Evolutionary conservation across 2,329 filamentous ascomycete species (phyloP), one percentile per base, ranked within the genome.

Genomic region (Stemphylium vesicarium): DNA sequence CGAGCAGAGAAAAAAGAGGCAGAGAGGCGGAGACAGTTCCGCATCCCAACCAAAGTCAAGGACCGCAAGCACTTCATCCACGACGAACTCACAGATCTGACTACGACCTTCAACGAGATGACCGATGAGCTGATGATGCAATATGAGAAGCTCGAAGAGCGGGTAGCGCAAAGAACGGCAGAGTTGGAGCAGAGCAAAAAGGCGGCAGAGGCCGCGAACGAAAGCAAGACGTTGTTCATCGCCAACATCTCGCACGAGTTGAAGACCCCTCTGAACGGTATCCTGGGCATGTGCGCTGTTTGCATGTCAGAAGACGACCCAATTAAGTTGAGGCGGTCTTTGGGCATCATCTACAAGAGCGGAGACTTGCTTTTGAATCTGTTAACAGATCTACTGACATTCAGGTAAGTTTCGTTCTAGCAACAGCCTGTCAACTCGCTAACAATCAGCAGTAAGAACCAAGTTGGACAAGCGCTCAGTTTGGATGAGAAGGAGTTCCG

Each of bases 141-240:
- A 68, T 97, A 96, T 69, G 86, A 88, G 26, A 87, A 86, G 10
- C 80, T 97, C 1, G 93, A 97, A 72, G 88, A 94, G 52, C 88
- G 94, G 65, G 93, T 97, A 1, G 85, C 85, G 6, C 87, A 93
- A 72, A 84, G 93, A 50, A 97, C 93, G 0, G 85, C 85, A 32
- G 90, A 97, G 74, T 81, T 97, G 0, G 92, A 96, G 69, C 85
- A 91, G 57, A 96, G 89, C 78, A 96, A 96, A 74, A 91, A 92
- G 77, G 91, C 92, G 1, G 93, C 93, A 1, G 93, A 96, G 75
- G 90, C 91, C n/a, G 93, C 93, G 3, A 97, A 96, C 66, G 91
- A 96, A 77, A 96, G 91, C 81, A 99, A 99, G 78, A 98, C 95
- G 0, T 81, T 98, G 8, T 98, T 98, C 78, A 96, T 99, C 60